Conservation (phyloP, 2,329 filamentous ascomycete species). For the Setomelanomma holmii region DNA sequence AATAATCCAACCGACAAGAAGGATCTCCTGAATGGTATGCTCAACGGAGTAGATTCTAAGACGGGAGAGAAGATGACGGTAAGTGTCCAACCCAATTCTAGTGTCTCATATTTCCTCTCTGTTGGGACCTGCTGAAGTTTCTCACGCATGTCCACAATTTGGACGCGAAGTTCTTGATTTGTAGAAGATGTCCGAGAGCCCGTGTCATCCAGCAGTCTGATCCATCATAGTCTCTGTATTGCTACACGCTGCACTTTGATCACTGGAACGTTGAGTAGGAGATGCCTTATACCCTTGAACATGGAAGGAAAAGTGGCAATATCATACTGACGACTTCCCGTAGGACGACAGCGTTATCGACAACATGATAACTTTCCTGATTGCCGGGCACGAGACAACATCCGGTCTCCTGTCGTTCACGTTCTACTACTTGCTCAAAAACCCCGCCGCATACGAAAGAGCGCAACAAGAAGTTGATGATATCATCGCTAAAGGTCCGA, state of each 20-base stretch:
- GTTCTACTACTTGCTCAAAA: conserved; percentile 61
- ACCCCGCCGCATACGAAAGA: conserved; percentile 56
- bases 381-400: conserved; percentile 50
- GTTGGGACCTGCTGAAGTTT: no score
- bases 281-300: no score
- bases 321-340: conserved; percentile 7
- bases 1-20: conserved; percentile 62
- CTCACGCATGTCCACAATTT: no score
- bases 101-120: no score
- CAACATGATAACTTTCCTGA: conserved; percentile 73
- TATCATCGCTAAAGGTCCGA: conserved; percentile 56
- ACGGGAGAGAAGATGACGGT: conserved; percentile 63
- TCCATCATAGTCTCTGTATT: no score
- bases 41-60: conserved; percentile 66
- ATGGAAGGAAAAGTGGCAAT: no score
- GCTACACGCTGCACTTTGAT: no score
- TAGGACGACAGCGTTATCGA: conserved; percentile 68
- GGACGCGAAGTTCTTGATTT: no score
- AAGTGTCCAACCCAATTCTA: not conserved
- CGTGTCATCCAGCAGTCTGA: no score
- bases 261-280: no score
- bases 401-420: conserved; percentile 50
- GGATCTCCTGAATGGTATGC: conserved; percentile 67
- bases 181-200: no score
- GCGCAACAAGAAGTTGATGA: conserved; percentile 63